Conservation (phyloP, 176 grass and related monocot genomes). For the Zoysia japonica region DNA sequence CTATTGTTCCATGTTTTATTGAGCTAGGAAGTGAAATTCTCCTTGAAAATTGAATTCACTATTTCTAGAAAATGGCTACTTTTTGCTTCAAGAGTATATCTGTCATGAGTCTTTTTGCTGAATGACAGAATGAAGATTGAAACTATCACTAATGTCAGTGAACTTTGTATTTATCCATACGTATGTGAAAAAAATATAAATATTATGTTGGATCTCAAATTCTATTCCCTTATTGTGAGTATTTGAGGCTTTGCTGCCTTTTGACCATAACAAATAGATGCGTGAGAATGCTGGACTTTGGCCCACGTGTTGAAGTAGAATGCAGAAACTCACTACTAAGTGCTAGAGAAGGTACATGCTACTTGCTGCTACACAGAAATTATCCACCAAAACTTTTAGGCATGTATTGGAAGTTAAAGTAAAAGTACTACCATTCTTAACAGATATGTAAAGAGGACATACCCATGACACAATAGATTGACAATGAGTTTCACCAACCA, state of each 20-base stretch:
- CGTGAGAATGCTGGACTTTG: background rate
- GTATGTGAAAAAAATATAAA: background rate
- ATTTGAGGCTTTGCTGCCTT: background rate
- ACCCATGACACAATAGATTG: constrained; percentile 87
- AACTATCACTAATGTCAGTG: background rate
- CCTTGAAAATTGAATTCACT: background rate
- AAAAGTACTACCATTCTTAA: background rate
- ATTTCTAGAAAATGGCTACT: background rate
- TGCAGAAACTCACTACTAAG: too few relatives aligned
- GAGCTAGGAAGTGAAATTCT: background rate
- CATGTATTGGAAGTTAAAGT: background rate
- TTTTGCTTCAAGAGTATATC: background rate
- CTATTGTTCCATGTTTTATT: background rate
- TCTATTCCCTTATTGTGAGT: background rate
- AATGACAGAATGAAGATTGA: background rate
- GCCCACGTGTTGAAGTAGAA: background rate
- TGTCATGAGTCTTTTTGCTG: background rate
- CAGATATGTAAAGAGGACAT: background rate
- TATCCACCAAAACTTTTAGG: background rate
- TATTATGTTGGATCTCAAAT: background rate
- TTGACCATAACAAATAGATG: background rate
- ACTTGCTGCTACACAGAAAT: too few relatives aligned
- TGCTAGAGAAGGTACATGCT: background rate
- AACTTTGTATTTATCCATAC: background rate
- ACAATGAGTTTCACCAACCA: constrained; percentile 56